Evolutionary conservation across 345 rosid genomes (phyloP), one percentile per base, ranked within the genome.

Genomic region (Camelina sativa): DNA sequence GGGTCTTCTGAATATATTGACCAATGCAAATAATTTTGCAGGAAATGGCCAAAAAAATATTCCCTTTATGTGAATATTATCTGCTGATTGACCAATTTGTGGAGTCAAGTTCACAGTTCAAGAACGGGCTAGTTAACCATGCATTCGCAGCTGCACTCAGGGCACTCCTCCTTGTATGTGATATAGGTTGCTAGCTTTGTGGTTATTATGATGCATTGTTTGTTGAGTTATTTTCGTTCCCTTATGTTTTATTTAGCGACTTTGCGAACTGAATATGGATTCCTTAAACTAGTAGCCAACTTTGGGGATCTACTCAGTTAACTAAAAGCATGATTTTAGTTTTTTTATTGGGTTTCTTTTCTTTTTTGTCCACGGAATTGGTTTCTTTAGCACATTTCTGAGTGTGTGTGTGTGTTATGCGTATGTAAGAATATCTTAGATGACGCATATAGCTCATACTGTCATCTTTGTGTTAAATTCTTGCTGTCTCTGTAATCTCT

Each of bases 111-210:
- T 95, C 97, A 62, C 99, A 87, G 80, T 92, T 95, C 89, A 95
- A 88, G 87, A 89, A 88, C 58, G 99, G 99, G 55, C 77, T 92
- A 57, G 98, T 95, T 37, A 95, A 92, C 80, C 99, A 95, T 73
- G 97, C 99, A 79, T 95, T 95, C 56, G 89, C 97, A 68, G 96
- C 99, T 80, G 93, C 94, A 56, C 88, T 95, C 73, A 90, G 97
- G 82, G 87, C 91, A 50, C 84, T 95, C 47, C 97, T 95, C 55
- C 86, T 95, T 52, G 99, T 95, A 92, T 73, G 89, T 84, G 82
- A 65, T 73, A 68, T 81, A 41, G 74, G 63, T 72, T 74, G 53
- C 80, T 56, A 55, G 52, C 19, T 54, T 78, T 79, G 76, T 62
- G 62, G 43, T 40, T 3, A 38, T 38, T 38, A 1, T 38, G 68